These are phyloP conservation scores for Bombardia bombarda DNA, from an alignment of 495 filamentous ascomycete species.

Conservation along the genomic window DNA sequence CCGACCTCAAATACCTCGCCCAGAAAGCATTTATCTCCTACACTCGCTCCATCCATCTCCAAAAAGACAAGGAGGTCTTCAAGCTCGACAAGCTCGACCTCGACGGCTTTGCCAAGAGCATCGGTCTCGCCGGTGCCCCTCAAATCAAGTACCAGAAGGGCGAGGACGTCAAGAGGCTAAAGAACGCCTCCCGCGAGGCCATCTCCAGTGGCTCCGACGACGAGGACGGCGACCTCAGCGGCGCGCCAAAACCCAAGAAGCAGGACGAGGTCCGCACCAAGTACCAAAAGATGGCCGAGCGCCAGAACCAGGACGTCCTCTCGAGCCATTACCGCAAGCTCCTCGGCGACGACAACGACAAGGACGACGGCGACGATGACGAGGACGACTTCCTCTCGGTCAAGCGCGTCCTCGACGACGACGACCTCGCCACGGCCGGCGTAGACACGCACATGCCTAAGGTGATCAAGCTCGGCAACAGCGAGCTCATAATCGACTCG, in stretches of 20 bases:
- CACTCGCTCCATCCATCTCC: conserved; percentile 69
- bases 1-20: conserved; percentile 87
- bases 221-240: conserved; percentile 28
- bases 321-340: conserved; percentile 86
- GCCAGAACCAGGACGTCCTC: conserved; percentile 89
- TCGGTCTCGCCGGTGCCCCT: conserved; percentile 85
- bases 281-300: conserved; percentile 94
- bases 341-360: conserved; percentile 55
- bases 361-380: conserved; percentile 44
- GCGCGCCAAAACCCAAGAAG: conserved; percentile 51
- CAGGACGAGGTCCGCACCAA: conserved; percentile 72
- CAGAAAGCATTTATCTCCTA: conserved; percentile 95
- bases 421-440: conserved; percentile 30
- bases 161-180: conserved; percentile 72
- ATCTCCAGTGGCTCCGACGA: conserved; percentile 44
- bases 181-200: conserved; percentile 68
- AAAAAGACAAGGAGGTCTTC: conserved; percentile 91
- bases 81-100: conserved; percentile 69
- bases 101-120: conserved; percentile 74
- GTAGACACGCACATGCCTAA: conserved; percentile 32
- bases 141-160: conserved; percentile 88
- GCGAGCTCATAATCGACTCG: conserved; percentile 75
- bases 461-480: conserved; percentile 43
- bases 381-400: conserved; percentile 80
- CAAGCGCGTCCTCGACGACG: conserved; percentile 67